phyloP scores from a whole-genome alignment of 2,329 filamentous ascomycete species.

The Leptographium lundbergii region DNA sequence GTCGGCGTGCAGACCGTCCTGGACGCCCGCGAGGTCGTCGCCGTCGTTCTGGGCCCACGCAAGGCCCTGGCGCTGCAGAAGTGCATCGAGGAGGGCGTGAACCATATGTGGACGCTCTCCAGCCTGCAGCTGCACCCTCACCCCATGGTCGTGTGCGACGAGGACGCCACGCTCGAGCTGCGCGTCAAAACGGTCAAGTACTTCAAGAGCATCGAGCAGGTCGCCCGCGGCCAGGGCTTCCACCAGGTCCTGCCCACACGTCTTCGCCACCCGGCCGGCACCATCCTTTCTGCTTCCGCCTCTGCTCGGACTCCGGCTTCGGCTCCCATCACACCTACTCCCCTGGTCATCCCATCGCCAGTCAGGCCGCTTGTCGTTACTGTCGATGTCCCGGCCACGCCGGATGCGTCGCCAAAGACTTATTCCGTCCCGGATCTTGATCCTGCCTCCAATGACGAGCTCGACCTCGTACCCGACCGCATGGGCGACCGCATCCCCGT shows the following conservation, averaged over 20 bases:
- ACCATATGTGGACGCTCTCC: conserved; percentile 72
- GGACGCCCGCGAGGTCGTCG: conserved; percentile 60
- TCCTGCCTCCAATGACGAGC: conserved; percentile 22
- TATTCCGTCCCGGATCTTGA: conserved; percentile 23
- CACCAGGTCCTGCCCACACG: conserved; percentile 36
- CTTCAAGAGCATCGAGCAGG: conserved; percentile 48
- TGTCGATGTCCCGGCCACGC: conserved; percentile 23
- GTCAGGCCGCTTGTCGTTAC: conserved; percentile 11
- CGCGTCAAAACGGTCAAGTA: conserved; percentile 55
- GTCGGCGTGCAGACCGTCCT: conserved; percentile 43
- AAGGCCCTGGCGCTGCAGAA: conserved; percentile 61
- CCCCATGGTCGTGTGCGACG: conserved; percentile 62
- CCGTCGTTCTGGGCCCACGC: conserved; percentile 60
- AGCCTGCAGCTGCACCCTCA: conserved; percentile 60
- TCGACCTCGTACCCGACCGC: conserved; percentile 48
- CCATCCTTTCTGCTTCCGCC: not conserved
- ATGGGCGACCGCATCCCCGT: conserved; percentile 43
- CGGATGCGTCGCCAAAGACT: conserved; percentile 30
- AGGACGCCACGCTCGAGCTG: conserved; percentile 53
- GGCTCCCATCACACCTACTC: conserved; percentile 8
- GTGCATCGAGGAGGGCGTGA: conserved; percentile 61
- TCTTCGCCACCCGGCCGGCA: conserved; percentile 29
- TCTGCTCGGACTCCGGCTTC: conserved; percentile 22
- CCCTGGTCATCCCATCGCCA: conserved; percentile 7
- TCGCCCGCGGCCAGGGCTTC: conserved; percentile 32